These are phyloP conservation scores for Pisolithus sp. DNA, from an alignment of 768 basidiomycete species.

Conservation along the genomic window DNA sequence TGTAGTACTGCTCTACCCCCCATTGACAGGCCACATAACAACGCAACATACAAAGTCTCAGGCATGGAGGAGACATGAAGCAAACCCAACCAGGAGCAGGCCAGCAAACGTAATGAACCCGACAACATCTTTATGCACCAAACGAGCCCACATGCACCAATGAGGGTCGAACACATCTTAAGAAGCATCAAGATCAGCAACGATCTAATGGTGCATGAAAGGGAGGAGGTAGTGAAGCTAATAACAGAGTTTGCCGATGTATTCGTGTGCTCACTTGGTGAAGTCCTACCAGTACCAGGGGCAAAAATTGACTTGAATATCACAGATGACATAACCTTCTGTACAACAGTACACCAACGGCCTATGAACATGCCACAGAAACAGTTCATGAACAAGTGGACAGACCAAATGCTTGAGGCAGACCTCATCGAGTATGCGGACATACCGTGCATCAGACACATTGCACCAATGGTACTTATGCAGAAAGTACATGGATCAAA, in stretches of 20 bases:
- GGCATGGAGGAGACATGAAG: too few relatives aligned
- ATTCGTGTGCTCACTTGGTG: slow-evolving; percentile 34
- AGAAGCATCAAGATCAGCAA: too few relatives aligned
- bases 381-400: neutral
- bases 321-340: neutral
- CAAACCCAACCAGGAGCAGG: too few relatives aligned
- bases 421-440: neutral
- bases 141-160: too few relatives aligned
- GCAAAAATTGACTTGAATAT: neutral
- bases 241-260: slow-evolving; percentile 30
- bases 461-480: slow-evolving; percentile 26
- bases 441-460: neutral
- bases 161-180: too few relatives aligned
- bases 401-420: neutral
- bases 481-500: slow-evolving; percentile 28
- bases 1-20: too few relatives aligned
- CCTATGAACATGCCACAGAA: neutral
- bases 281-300: slow-evolving; percentile 26
- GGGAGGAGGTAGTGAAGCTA: slow-evolving; percentile 20
- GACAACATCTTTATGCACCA: too few relatives aligned
- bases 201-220: slow-evolving; percentile 19
- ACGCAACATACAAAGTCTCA: too few relatives aligned
- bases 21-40: too few relatives aligned
- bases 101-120: too few relatives aligned
- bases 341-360: neutral